phyloP scores from a whole-genome alignment of 257 asterid species.

The Linaria vulgaris region DNA sequence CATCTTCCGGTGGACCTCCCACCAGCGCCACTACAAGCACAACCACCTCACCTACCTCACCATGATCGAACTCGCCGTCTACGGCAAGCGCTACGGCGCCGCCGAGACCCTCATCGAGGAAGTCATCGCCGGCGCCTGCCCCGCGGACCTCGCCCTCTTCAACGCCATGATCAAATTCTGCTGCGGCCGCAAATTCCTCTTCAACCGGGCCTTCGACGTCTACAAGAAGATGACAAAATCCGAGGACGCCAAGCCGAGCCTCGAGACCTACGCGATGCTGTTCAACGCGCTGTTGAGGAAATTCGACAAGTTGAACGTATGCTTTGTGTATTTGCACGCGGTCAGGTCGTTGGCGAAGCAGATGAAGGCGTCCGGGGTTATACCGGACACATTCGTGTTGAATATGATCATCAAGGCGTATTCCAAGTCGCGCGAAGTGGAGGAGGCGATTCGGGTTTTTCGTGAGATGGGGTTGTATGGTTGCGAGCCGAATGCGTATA shows the following conservation, averaged over 20 bases:
- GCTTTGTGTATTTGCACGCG: slow-evolving; percentile 72
- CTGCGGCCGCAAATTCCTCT: slow-evolving; percentile 62
- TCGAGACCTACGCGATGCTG: slow-evolving; percentile 76
- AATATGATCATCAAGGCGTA: slow-evolving; percentile 88
- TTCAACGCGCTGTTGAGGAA: slow-evolving; percentile 64
- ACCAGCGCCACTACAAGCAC: slow-evolving; percentile 87
- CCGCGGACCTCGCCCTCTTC: slow-evolving; percentile 50
- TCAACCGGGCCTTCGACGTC: slow-evolving; percentile 82
- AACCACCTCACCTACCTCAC: slow-evolving; percentile 58
- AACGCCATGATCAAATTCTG: slow-evolving; percentile 90
- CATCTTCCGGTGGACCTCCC: slow-evolving; percentile 95
- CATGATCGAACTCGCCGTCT: slow-evolving; percentile 58
- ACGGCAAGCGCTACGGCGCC: slow-evolving; percentile 64
- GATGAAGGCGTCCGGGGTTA: slow-evolving; percentile 80
- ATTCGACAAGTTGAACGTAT: slow-evolving; percentile 57
- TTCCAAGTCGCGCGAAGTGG: slow-evolving; percentile 69
- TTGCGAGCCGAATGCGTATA: slow-evolving; percentile 74
- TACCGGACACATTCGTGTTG: slow-evolving; percentile 74
- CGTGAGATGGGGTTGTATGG: slow-evolving; percentile 94
- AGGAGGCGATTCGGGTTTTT: slow-evolving; percentile 73
- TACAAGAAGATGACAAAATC: slow-evolving; percentile 77
- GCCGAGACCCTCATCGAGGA: slow-evolving; percentile 79
- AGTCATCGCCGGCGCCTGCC: slow-evolving; percentile 84
- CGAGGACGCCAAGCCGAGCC: slow-evolving; percentile 60
- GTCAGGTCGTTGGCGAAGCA: slow-evolving; percentile 75